Evolutionary conservation across 768 basidiomycete genomes (phyloP).

Genomic region (Boletus coccyginus): DNA sequence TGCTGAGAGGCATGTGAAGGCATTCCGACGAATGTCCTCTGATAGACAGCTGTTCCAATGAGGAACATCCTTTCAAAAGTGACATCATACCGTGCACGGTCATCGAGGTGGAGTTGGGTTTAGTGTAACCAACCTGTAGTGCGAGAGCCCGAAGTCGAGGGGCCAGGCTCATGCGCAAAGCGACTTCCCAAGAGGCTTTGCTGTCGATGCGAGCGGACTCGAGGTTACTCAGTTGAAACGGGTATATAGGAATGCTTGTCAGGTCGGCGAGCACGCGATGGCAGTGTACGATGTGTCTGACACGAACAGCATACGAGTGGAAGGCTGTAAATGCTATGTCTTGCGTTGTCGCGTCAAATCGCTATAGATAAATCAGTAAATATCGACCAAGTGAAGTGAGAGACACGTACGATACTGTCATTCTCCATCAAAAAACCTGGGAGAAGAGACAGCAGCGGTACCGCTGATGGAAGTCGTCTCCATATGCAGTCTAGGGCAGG

Average conservation of each 20-base stretch:
- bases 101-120: constrained; percentile 26
- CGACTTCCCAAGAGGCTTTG: constrained; percentile 10
- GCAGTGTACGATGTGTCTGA: constrained; percentile 22
- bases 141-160: constrained; percentile 34
- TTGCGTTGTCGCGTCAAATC: constrained; percentile 2
- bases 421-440: constrained; percentile 16
- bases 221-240: constrained; percentile 11
- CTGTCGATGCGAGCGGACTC: constrained; percentile 21
- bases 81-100: constrained; percentile 19
- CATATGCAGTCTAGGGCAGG: constrained; percentile 49
- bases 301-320: constrained; percentile 22
- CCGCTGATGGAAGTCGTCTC: constrained; percentile 39
- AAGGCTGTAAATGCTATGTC: constrained; percentile 6
- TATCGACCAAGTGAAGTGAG: neutral
- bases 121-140: constrained; percentile 30
- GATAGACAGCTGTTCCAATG: constrained; percentile 37
- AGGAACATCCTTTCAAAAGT: constrained; percentile 22
- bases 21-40: constrained; percentile 36
- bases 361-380: constrained; percentile 9
- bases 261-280: constrained; percentile 14
- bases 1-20: constrained; percentile 31
- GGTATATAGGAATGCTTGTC: neutral
- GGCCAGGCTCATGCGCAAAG: constrained; percentile 31
- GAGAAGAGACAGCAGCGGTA: constrained; percentile 40
- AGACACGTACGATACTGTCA: constrained; percentile 11